These are phyloP conservation scores for Neurospora crassa DNA, from an alignment of 2,329 filamentous ascomycete species.

Conservation along the genomic window DNA sequence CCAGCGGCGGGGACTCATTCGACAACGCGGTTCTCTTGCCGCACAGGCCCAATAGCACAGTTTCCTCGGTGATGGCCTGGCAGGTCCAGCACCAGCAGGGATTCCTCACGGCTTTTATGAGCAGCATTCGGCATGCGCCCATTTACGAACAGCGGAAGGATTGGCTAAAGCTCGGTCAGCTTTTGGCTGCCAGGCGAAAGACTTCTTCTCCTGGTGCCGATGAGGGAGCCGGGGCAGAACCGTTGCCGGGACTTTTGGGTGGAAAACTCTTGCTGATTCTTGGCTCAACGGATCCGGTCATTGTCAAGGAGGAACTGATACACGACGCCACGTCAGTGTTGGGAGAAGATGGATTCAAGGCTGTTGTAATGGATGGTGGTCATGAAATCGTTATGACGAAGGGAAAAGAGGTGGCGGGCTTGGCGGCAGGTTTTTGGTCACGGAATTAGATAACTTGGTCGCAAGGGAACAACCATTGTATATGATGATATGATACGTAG, in stretches of 20 bases:
- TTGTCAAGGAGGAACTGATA: conserved; percentile 53
- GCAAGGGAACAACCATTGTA: background rate
- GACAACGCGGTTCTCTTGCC: conserved; percentile 42
- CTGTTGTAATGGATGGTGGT: conserved; percentile 50
- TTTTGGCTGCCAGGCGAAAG: conserved; percentile 34
- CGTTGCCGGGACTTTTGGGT: conserved; percentile 26
- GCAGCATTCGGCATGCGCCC: conserved; percentile 59
- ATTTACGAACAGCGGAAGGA: conserved; percentile 53
- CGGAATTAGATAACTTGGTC: background rate
- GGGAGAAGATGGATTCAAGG: conserved; percentile 45
- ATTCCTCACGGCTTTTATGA: conserved; percentile 62
- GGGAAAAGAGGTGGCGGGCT: conserved; percentile 45
- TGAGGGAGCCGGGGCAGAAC: conserved; percentile 19
- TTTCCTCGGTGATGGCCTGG: conserved; percentile 57
- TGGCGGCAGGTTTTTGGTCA: conserved; percentile 26
- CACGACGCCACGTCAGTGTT: conserved; percentile 50
- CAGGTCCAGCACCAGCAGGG: conserved; percentile 58
- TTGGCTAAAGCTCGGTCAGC: conserved; percentile 48
- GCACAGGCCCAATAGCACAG: conserved; percentile 40
- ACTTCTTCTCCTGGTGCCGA: background rate
- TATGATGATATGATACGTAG: background rate
- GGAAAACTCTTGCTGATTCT: conserved; percentile 55
- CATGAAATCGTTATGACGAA: conserved; percentile 61
- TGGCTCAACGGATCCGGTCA: conserved; percentile 56
- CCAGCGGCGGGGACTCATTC: conserved; percentile 29